phyloP scores from a whole-genome alignment of 441 rosid species.

The Arabidopsis lyrata region DNA sequence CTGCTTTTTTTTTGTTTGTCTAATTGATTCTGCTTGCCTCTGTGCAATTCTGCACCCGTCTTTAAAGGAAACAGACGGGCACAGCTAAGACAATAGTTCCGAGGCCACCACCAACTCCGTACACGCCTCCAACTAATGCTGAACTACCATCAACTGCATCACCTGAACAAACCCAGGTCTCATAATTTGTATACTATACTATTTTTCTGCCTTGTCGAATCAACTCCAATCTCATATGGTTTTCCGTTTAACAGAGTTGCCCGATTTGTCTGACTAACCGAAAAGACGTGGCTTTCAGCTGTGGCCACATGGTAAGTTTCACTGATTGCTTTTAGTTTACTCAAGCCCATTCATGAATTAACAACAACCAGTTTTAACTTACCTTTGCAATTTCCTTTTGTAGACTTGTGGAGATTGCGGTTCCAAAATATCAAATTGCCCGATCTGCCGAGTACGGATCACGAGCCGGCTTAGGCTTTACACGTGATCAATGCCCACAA shows the following conservation, averaged over 20 bases:
- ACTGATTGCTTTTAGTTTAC: neutral
- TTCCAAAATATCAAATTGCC: conserved; percentile 64
- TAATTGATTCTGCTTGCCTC: conserved; percentile 17
- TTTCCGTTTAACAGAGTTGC: conserved; percentile 55
- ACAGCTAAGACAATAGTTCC: conserved; percentile 59
- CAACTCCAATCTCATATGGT: conserved; percentile 24
- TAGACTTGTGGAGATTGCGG: conserved; percentile 84
- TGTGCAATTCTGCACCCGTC: conserved; percentile 2
- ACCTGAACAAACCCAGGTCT: conserved; percentile 64
- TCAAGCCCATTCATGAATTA: neutral
- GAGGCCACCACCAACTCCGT: conserved; percentile 74
- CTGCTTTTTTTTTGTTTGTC: neutral
- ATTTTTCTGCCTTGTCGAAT: conserved; percentile 12
- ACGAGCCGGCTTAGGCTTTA: conserved; percentile 67
- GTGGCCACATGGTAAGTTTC: conserved; percentile 82
- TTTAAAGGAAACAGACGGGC: conserved; percentile 55
- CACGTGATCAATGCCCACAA: conserved; percentile 43
- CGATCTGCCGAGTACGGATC: conserved; percentile 76
- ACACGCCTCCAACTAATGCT: conserved; percentile 39
- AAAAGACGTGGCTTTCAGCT: conserved; percentile 73
- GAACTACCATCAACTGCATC: conserved; percentile 38
- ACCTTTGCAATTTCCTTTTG: conserved; percentile 3
- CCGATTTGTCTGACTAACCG: conserved; percentile 74
- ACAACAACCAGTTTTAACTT: conserved; percentile 17
- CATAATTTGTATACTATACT: neutral